Base-by-base conservation (phyloP, 2,329 filamentous ascomycete species). In the Colletotrichum orchidophilum region DNA sequence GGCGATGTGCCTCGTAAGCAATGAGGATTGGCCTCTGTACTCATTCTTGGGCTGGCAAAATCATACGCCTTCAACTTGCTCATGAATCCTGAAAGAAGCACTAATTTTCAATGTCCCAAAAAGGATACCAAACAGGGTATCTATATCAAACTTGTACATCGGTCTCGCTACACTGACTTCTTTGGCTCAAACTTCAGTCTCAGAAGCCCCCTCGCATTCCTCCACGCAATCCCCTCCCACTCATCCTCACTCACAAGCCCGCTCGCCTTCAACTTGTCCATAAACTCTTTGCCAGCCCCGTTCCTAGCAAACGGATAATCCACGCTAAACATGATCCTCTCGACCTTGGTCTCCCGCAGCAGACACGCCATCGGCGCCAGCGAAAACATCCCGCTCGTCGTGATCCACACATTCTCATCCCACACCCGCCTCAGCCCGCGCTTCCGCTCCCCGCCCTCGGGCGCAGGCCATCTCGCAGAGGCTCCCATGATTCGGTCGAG, bases 251-350 rank as follows among this genome's bases (percentile, higher is more conserved):
- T 83, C 35, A 91, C 80, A 72, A 90, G 75, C 0, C 83, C 85
- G 71, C 87, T 88, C 53, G 79, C 75, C 70, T 82, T 80, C 52
- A 90, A 76, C 71, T 87, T 84, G 54, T 82, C 75, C 68, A 90
- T 79, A 72, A 87, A 88, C 11, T 78, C 79, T 39, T 80, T 77
- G 0, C 87, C 88, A 13, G 83, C 82, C 62, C 84, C 82, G 69
- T 85, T 88, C 46, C 78, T 79, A 42, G 82, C 82, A 61, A 90
- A 89, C 0, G 88, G 89, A 73, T 89, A 90, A 74, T 90, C 88
- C 5, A 89, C 84, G 69, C 85, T 88, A 73, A 87, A 90, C 75
- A 91, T 67, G 3, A 91, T 81, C 18, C 82, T 81, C 33, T 89
- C 86, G 21, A 83, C 80, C 29, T 79, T 81, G 1, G 83, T 87